Conservation (phyloP, 2,329 filamentous ascomycete species). For the Uncinocarpus reesii region DNA sequence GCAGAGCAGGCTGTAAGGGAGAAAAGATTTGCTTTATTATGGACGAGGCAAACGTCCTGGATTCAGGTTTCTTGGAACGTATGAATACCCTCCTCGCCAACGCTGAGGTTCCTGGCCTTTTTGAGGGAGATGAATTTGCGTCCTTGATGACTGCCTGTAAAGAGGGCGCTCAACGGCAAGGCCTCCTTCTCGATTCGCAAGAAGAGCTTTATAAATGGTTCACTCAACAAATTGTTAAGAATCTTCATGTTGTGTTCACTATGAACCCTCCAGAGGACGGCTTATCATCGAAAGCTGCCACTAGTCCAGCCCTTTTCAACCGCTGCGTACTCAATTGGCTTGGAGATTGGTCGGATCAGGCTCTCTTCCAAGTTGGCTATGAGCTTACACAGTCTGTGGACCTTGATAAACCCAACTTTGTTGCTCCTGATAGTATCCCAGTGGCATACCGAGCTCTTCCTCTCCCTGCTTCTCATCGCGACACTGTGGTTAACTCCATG, state of each 20-base stretch:
- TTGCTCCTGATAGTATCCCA: constrained; percentile 80
- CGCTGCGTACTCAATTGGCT: constrained; percentile 99
- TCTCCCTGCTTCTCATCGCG: constrained; percentile 79
- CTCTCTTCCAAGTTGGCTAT: constrained; percentile 91
- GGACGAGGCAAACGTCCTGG: constrained; percentile 97
- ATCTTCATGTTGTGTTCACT: constrained; percentile 96
- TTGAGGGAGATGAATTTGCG: constrained; percentile 97
- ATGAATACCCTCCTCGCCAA: constrained; percentile 99
- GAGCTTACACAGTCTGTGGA: constrained; percentile 96
- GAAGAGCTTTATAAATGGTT: constrained; percentile 99
- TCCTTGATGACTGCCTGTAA: constrained; percentile 99
- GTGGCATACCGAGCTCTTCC: constrained; percentile 79
- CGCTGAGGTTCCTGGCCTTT: constrained; percentile 96
- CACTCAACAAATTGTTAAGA: constrained; percentile 97
- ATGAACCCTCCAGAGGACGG: constrained; percentile 99
- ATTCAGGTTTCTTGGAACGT: constrained; percentile 95
- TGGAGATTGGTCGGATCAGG: constrained; percentile 98
- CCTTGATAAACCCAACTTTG: constrained; percentile 76
- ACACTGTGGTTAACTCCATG: constrained; percentile 94
- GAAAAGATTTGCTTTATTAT: constrained; percentile 99
- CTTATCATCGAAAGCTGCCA: constrained; percentile 88
- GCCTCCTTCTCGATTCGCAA: constrained; percentile 86
- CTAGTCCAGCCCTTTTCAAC: constrained; percentile 97
- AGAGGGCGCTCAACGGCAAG: constrained; percentile 92
- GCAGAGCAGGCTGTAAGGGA: constrained; percentile 89